Conservation (phyloP, 345 rosid genomes). For the Geranium brycei region DNA sequence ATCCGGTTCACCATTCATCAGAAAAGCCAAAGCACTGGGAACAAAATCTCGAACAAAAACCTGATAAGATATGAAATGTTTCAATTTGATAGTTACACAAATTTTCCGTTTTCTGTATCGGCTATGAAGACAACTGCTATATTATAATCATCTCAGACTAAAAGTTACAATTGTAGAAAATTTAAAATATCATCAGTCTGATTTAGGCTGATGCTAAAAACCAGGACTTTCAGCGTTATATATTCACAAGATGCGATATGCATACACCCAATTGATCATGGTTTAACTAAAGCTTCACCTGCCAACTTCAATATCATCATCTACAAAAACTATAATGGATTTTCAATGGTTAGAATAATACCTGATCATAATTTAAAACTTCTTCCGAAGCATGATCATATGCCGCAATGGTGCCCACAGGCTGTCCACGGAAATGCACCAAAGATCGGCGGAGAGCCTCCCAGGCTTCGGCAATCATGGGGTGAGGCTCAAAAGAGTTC, state of each 20-base stretch:
- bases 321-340: slow-evolving; percentile 4
- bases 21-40: slow-evolving; percentile 70
- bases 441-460: slow-evolving; percentile 69
- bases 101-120: background rate
- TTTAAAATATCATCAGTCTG: background rate
- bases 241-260: background rate
- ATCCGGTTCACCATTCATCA: slow-evolving; percentile 75
- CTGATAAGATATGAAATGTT: slow-evolving; percentile 15
- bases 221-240: background rate
- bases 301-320: background rate
- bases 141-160: background rate
- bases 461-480: slow-evolving; percentile 98
- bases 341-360: slow-evolving; percentile 20
- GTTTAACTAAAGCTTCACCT: background rate
- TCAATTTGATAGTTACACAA: too few species aligned
- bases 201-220: too few species aligned
- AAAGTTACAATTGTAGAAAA: background rate
- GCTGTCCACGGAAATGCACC: slow-evolving; percentile 73
- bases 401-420: slow-evolving; percentile 86
- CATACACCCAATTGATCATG: background rate
- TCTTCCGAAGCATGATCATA: slow-evolving; percentile 91
- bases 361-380: slow-evolving; percentile 97
- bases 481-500: slow-evolving; percentile 91
- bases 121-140: background rate
- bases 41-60: slow-evolving; percentile 77